These are phyloP conservation scores for Aspergillus diversus DNA, from an alignment of 495 filamentous ascomycete species.

Conservation along the genomic window DNA sequence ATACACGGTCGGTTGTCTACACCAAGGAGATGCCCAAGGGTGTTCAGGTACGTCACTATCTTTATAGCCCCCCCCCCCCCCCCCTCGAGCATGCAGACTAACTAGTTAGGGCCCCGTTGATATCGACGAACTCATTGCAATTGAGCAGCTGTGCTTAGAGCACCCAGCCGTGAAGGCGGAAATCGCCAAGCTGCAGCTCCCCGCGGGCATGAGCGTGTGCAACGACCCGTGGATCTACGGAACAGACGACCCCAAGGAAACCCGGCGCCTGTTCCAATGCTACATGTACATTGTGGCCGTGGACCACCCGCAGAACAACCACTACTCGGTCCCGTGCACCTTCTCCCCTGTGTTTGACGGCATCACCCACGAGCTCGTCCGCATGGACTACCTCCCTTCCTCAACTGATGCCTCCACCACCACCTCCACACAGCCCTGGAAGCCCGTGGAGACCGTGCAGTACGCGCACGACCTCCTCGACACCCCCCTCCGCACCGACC, in stretches of 20 bases:
- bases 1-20: slow-evolving; percentile 36
- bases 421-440: slow-evolving; percentile 45
- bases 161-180: slow-evolving; percentile 49
- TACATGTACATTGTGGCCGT: slow-evolving; percentile 48
- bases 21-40: slow-evolving; percentile 44
- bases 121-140: slow-evolving; percentile 46
- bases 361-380: slow-evolving; percentile 62
- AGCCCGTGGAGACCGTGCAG: slow-evolving; percentile 58
- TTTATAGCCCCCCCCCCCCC: no score
- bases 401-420: slow-evolving; percentile 34
- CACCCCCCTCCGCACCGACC: slow-evolving; percentile 52
- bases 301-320: slow-evolving; percentile 58
- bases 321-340: slow-evolving; percentile 77
- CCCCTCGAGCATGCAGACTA: no score
- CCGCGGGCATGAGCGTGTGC: slow-evolving; percentile 43
- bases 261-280: slow-evolving; percentile 47
- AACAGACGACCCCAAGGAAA: slow-evolving; percentile 39
- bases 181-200: slow-evolving; percentile 47
- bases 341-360: slow-evolving; percentile 79
- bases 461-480: slow-evolving; percentile 49
- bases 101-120: slow-evolving; percentile 39
- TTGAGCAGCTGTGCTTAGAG: slow-evolving; percentile 42
- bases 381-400: slow-evolving; percentile 53
- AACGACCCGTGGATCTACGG: slow-evolving; percentile 54
- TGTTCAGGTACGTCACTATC: slow-evolving; percentile 33